Evolutionary conservation across 2,329 filamentous ascomycete genomes (phyloP).

Genomic region (Aplosporella prunicola): DNA sequence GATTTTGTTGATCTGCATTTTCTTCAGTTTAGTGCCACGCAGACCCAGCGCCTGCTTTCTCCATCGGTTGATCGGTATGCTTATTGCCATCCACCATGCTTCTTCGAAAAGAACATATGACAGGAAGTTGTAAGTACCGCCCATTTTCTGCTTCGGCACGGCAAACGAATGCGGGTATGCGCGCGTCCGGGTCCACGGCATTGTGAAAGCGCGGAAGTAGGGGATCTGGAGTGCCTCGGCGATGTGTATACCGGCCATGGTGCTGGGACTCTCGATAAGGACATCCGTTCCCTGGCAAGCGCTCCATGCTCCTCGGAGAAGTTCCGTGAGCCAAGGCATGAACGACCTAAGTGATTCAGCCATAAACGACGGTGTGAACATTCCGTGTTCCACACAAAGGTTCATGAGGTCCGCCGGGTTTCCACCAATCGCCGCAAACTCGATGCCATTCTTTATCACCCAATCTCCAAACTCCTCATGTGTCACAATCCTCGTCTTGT

Average conservation of each 20-base stretch:
- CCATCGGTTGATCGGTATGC: conserved; percentile 88
- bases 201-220: conserved; percentile 95
- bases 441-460: conserved; percentile 88
- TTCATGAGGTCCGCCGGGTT: conserved; percentile 92
- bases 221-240: conserved; percentile 87
- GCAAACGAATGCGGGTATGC: conserved; percentile 96
- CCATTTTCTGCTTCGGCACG: conserved; percentile 86
- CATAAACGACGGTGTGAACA: conserved; percentile 88
- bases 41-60: conserved; percentile 70
- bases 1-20: conserved; percentile 94
- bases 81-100: conserved; percentile 91
- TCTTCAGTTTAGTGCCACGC: conserved; percentile 73
- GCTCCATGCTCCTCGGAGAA: conserved; percentile 70
- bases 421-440: conserved; percentile 79
- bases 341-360: conserved; percentile 67
- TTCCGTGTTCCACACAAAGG: conserved; percentile 92
- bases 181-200: conserved; percentile 95
- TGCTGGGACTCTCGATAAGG: conserved; percentile 88
- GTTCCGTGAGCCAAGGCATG: conserved; percentile 86
- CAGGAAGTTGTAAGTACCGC: conserved; percentile 88
- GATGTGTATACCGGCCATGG: conserved; percentile 97
- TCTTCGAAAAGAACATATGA: conserved; percentile 96
- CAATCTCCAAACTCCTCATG: conserved; percentile 83
- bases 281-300: conserved; percentile 83
- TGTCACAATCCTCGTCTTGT: conserved; percentile 78